These are phyloP conservation scores for Myxozyma neglecta DNA, from an alignment of 805 yeast species.

Conservation along the genomic window DNA sequence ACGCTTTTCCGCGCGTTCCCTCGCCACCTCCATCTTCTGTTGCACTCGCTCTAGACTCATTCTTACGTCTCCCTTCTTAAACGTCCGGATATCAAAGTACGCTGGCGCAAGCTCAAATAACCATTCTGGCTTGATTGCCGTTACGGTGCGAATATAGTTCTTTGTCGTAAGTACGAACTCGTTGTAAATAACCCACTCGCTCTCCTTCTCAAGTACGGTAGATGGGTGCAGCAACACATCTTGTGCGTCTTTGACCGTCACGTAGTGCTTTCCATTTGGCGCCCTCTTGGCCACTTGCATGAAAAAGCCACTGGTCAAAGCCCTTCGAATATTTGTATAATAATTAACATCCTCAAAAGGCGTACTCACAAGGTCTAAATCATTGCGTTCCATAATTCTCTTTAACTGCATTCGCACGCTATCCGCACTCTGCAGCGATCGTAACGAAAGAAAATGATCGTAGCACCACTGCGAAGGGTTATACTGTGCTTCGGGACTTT, in stretches of 20 bases:
- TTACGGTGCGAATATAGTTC: slow-evolving; percentile 92
- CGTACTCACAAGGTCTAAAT: slow-evolving; percentile 68
- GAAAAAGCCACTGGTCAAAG: slow-evolving; percentile 88
- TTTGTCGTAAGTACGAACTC: slow-evolving; percentile 93
- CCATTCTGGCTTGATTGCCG: slow-evolving; percentile 90
- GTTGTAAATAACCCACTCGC: slow-evolving; percentile 92
- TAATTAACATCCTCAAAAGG: slow-evolving; percentile 64
- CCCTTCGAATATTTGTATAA: slow-evolving; percentile 78
- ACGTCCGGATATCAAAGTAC: slow-evolving; percentile 63
- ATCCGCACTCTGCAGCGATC: slow-evolving; percentile 83
- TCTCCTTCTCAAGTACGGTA: slow-evolving; percentile 81
- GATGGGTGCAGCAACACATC: slow-evolving; percentile 94
- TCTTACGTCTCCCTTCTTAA: slow-evolving; percentile 69
- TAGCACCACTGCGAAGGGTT: slow-evolving; percentile 78
- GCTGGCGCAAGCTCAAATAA: slow-evolving; percentile 75
- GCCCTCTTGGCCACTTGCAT: slow-evolving; percentile 94
- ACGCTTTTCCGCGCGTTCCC: slow-evolving; percentile 25
- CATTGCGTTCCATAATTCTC: slow-evolving; percentile 78
- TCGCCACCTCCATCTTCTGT: slow-evolving; percentile 43
- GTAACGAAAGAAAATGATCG: slow-evolving; percentile 77
- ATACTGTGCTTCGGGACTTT: slow-evolving; percentile 67
- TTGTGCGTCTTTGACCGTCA: slow-evolving; percentile 93
- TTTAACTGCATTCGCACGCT: slow-evolving; percentile 81
- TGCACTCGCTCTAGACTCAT: slow-evolving; percentile 64
- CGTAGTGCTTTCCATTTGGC: slow-evolving; percentile 62